Conservation (phyloP, 768 basidiomycete genomes). For the Crepidotus variabilis region DNA sequence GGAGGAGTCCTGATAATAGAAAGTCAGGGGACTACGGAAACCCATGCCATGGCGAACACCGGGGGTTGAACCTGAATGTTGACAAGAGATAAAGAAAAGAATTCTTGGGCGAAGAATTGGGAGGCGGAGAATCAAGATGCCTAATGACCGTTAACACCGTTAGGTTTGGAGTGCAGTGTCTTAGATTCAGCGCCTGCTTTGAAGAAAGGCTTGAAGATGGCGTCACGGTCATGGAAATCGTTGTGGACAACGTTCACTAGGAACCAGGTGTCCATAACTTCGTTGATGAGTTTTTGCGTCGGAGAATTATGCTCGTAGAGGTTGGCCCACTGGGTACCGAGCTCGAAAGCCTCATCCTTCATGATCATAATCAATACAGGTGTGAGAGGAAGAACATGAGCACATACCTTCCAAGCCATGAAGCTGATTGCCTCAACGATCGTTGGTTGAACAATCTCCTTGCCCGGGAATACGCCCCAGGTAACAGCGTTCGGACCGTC, state of each 20-base stretch:
- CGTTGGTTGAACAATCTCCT: slow-evolving; percentile 94
- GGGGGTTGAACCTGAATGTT: slow-evolving; percentile 84
- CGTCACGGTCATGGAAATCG: slow-evolving; percentile 81
- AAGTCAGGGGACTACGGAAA: slow-evolving; percentile 12
- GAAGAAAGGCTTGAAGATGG: slow-evolving; percentile 86
- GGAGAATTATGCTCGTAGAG: slow-evolving; percentile 77
- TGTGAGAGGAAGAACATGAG: slow-evolving; percentile 2
- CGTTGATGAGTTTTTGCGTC: slow-evolving; percentile 70
- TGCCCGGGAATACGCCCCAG: slow-evolving; percentile 97
- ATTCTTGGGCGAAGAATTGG: slow-evolving; percentile 10
- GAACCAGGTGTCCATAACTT: slow-evolving; percentile 76
- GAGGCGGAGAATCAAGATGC: background rate
- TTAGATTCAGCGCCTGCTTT: slow-evolving; percentile 66
- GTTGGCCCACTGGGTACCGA: slow-evolving; percentile 88
- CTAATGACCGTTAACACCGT: slow-evolving; percentile 39
- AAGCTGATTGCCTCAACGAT: slow-evolving; percentile 97
- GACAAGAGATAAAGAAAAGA: slow-evolving; percentile 10
- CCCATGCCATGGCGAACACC: slow-evolving; percentile 36
- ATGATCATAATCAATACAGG: background rate
- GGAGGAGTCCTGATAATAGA: background rate
- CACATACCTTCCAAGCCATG: slow-evolving; percentile 92
- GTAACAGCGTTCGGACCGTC: slow-evolving; percentile 99
- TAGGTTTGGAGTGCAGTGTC: slow-evolving; percentile 31
- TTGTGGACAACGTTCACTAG: slow-evolving; percentile 97
- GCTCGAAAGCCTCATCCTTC: slow-evolving; percentile 91